phyloP scores from a whole-genome alignment of 2,329 filamentous ascomycete genomes.

The Ilyonectria destructans region DNA sequence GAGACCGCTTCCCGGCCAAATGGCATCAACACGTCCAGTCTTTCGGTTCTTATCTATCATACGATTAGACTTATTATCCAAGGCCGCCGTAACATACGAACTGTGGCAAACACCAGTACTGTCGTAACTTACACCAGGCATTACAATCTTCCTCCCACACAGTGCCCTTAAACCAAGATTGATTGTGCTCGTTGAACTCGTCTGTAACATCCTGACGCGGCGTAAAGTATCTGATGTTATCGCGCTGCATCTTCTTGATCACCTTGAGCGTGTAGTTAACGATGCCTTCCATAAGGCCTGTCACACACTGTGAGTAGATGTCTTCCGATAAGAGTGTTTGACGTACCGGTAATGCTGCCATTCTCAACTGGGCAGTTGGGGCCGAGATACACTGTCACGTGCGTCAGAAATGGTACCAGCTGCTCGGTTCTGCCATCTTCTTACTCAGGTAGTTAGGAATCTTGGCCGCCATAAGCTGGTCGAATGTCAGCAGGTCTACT shows the following conservation, averaged over 20 bases:
- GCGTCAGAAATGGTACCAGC: too few relatives aligned
- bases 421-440: too few relatives aligned
- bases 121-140: conserved; percentile 3
- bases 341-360: background rate
- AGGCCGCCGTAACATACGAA: too few relatives aligned
- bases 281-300: background rate
- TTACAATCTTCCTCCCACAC: conserved; percentile 24
- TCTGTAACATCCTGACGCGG: conserved; percentile 9
- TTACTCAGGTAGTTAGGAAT: background rate
- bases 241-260: conserved; percentile 11
- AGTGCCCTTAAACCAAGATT: conserved; percentile 17
- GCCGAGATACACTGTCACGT: conserved; percentile 2
- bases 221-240: conserved; percentile 15
- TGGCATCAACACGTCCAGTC: conserved; percentile 14
- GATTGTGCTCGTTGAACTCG: conserved; percentile 11
- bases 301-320: too few relatives aligned
- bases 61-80: too few relatives aligned
- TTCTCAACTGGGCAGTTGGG: background rate
- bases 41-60: conserved; percentile 6
- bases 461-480: background rate
- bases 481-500: too few relatives aligned
- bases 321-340: too few relatives aligned
- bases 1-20: conserved; percentile 20
- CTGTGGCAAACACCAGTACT: too few relatives aligned
- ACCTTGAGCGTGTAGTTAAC: conserved; percentile 6